Percentiles rank a stretch among this genome's conserved stretches.
These are phyloP conservation scores for Fonsecaea multimorphosa DNA, from an alignment of 2,329 filamentous ascomycete genomes.

Conservation along the genomic window DNA sequence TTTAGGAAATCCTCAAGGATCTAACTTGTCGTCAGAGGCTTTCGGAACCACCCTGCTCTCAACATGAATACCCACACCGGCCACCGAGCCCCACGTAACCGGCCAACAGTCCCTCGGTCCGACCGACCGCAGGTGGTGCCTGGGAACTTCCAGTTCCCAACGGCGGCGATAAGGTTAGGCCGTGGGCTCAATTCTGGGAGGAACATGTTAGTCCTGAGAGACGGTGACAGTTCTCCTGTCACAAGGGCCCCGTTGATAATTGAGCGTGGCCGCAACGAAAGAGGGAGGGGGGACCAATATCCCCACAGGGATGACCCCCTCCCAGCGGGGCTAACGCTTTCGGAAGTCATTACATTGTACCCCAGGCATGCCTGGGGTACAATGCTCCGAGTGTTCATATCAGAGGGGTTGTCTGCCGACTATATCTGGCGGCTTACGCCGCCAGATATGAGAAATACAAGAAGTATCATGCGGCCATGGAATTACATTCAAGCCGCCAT, in stretches of 20 bases:
- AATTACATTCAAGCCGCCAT: constrained; percentile 37
- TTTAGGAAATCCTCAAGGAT: too few species aligned
- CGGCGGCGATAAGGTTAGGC: background rate
- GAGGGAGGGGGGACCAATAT: background rate
- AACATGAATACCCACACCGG: too few species aligned
- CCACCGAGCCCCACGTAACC: background rate
- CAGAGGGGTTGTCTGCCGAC: constrained; percentile 32
- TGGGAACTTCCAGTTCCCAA: background rate
- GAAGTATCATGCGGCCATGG: constrained; percentile 24
- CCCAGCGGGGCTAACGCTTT: constrained; percentile 31
- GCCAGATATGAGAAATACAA: constrained; percentile 15
- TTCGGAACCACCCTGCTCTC: background rate
- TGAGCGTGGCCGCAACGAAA: background rate
- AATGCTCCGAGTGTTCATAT: constrained; percentile 33
- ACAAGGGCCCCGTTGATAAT: background rate
- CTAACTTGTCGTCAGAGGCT: too few species aligned
- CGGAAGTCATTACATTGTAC: constrained; percentile 28
- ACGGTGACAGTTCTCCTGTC: background rate
- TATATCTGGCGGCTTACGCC: constrained; percentile 33
- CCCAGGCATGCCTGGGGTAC: constrained; percentile 38
- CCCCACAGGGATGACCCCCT: constrained; percentile 8
- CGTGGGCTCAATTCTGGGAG: background rate
- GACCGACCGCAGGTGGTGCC: background rate
- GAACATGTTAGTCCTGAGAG: background rate
- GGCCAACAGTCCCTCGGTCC: background rate